Evolutionary conservation across 2,329 filamentous ascomycete species (phyloP).

Genomic region (Aureobasidium zeae): DNA sequence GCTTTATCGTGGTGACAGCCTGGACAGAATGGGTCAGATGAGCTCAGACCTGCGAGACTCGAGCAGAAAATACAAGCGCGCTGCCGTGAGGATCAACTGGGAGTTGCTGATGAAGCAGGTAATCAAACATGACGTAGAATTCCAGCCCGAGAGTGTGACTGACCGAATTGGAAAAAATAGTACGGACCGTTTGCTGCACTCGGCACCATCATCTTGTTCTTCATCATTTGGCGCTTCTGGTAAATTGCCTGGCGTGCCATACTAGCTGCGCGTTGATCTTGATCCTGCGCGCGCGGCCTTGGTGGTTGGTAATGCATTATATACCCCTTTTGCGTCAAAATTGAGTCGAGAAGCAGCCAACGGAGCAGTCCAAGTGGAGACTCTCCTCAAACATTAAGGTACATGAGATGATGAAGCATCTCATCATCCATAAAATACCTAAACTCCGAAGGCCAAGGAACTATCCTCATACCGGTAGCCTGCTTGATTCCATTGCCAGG

Average conservation of each 20-base stretch:
- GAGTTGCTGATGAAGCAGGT: slow-evolving; percentile 86
- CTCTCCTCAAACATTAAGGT: background rate
- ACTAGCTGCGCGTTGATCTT: background rate
- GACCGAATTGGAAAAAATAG: slow-evolving; percentile 35
- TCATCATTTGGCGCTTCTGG: slow-evolving; percentile 91
- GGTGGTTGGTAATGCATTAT: background rate
- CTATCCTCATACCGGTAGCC: background rate
- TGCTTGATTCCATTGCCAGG: slow-evolving; percentile 1
- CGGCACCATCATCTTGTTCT: slow-evolving; percentile 71
- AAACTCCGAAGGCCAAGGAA: slow-evolving; percentile 5
- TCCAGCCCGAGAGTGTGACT: no score
- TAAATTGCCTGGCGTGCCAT: no score
- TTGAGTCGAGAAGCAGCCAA: background rate
- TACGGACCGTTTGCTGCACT: slow-evolving; percentile 84
- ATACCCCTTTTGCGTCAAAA: slow-evolving; percentile 10
- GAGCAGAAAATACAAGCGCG: slow-evolving; percentile 85
- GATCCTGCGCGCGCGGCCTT: slow-evolving; percentile 3
- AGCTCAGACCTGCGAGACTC: slow-evolving; percentile 81
- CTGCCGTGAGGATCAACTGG: slow-evolving; percentile 96
- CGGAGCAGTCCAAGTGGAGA: no score
- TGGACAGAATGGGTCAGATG: slow-evolving; percentile 96
- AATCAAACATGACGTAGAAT: no score
- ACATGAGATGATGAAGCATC: slow-evolving; percentile 11
- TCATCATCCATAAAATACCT: slow-evolving; percentile 5
- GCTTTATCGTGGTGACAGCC: slow-evolving; percentile 82